Conservation (phyloP, 768 basidiomycete species). For the Boletus tylopilopsis region DNA sequence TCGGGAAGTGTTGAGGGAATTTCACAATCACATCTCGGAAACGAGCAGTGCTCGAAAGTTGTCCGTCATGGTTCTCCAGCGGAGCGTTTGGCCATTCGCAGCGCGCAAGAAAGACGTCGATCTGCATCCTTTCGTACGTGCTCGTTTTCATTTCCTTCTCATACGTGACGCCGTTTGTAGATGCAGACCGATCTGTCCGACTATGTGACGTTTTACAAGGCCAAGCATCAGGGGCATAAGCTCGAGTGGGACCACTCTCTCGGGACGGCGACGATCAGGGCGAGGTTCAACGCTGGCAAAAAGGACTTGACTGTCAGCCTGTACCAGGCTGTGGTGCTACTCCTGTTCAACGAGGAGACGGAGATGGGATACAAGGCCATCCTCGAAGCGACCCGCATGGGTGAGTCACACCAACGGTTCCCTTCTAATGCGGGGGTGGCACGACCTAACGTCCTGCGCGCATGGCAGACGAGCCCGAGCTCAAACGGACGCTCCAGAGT, state of each 20-base stretch:
- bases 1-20: slow-evolving; percentile 66
- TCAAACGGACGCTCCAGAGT: slow-evolving; percentile 86
- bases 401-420: slow-evolving; percentile 42
- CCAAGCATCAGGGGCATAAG: slow-evolving; percentile 69
- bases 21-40: slow-evolving; percentile 43
- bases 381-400: slow-evolving; percentile 61
- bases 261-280: slow-evolving; percentile 75
- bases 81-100: slow-evolving; percentile 84
- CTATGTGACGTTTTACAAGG: slow-evolving; percentile 72
- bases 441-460: too few species aligned
- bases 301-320: slow-evolving; percentile 92
- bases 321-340: slow-evolving; percentile 82
- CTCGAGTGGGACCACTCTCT: slow-evolving; percentile 87
- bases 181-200: slow-evolving; percentile 68
- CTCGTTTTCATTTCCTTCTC: neutral
- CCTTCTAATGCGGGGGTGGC: too few species aligned
- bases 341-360: slow-evolving; percentile 75
- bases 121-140: slow-evolving; percentile 53
- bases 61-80: slow-evolving; percentile 79
- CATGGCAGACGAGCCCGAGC: slow-evolving; percentile 59
- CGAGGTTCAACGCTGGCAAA: slow-evolving; percentile 57
- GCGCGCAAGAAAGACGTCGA: slow-evolving; percentile 47
- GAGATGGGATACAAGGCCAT: slow-evolving; percentile 68
- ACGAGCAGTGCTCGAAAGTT: slow-evolving; percentile 46
- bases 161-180: slow-evolving; percentile 33